phyloP scores from a whole-genome alignment of 805 yeast genomes.

The Blastobotrys robertii region DNA sequence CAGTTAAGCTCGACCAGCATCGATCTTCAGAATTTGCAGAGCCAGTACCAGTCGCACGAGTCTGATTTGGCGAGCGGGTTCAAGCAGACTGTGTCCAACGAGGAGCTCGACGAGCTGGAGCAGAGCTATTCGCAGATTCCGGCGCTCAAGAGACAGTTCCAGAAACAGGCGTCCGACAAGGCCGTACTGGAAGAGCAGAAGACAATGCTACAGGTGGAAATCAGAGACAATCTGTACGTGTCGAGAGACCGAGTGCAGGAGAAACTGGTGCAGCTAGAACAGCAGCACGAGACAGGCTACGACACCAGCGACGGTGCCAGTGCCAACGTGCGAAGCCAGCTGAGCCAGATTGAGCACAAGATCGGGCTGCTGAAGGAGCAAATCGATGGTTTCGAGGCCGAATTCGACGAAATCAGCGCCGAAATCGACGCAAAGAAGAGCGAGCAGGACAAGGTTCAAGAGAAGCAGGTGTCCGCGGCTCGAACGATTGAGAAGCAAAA shows the following conservation, averaged over 20 bases:
- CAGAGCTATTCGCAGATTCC: slow-evolving; percentile 31
- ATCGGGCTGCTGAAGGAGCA: slow-evolving; percentile 22
- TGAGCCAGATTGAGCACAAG: slow-evolving; percentile 17
- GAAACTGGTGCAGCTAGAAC: not conserved
- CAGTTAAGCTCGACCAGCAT: slow-evolving; percentile 36
- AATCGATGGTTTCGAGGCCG: slow-evolving; percentile 8
- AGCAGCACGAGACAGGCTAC: not conserved
- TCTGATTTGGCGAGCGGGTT: slow-evolving; percentile 48
- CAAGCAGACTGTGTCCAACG: slow-evolving; percentile 38
- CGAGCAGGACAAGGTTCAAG: slow-evolving; percentile 40
- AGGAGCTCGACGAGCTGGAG: slow-evolving; percentile 38
- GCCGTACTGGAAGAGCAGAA: slow-evolving; percentile 39
- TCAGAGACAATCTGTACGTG: slow-evolving; percentile 49
- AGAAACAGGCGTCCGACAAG: slow-evolving; percentile 31
- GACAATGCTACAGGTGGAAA: slow-evolving; percentile 42
- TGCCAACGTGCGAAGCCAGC: not conserved
- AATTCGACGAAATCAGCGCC: slow-evolving; percentile 7
- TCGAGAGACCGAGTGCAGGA: slow-evolving; percentile 24
- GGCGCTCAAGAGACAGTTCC: slow-evolving; percentile 32
- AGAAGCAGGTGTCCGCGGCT: slow-evolving; percentile 44
- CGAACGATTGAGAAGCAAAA: slow-evolving; percentile 51
- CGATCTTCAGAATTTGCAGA: slow-evolving; percentile 27
- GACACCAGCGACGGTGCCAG: not conserved
- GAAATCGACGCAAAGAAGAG: slow-evolving; percentile 27
- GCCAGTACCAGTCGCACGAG: slow-evolving; percentile 35